Percentiles rank a stretch among this genome's conserved stretches.
These are phyloP conservation scores for Pseudocohnilembus persalinus DNA, from an alignment of 169 alveolate species.

Conservation along the genomic window DNA sequence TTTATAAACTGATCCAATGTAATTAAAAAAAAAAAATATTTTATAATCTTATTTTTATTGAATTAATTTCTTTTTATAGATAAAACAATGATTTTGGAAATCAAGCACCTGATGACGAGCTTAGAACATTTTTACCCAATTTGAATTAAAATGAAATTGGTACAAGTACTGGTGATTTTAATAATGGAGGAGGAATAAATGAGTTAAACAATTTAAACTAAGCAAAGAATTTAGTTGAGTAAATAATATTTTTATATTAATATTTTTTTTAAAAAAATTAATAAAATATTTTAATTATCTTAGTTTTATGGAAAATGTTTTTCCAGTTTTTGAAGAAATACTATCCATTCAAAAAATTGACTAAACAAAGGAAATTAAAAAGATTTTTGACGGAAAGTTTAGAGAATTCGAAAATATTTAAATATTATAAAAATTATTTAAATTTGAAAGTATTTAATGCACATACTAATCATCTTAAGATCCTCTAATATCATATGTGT, in stretches of 20 bases:
- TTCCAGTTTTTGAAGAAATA: conserved; percentile 14
- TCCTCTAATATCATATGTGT: not conserved
- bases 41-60: too few relatives aligned
- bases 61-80: not conserved
- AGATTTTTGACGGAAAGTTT: not conserved
- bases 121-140: conserved; percentile 26
- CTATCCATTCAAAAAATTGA: not conserved
- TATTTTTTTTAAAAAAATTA: not conserved
- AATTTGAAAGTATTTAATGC: not conserved
- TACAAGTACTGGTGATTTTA: not conserved
- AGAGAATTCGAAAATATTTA: not conserved
- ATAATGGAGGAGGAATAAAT: too few relatives aligned
- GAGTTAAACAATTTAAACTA: conserved; percentile 6
- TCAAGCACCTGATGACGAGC: conserved; percentile 15
- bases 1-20: conserved; percentile 3
- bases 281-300: not conserved
- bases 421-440: too few relatives aligned
- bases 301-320: conserved; percentile 14
- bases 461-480: not conserved
- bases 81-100: conserved; percentile 17
- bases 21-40: not conserved
- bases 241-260: not conserved
- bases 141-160: not conserved
- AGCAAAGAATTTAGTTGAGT: conserved; percentile 16
- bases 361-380: not conserved